Evolutionary conservation across 1,284 basidiomycete genomes (phyloP), one percentile per base, ranked within the genome.

Genomic region (Tilletia setariae): DNA sequence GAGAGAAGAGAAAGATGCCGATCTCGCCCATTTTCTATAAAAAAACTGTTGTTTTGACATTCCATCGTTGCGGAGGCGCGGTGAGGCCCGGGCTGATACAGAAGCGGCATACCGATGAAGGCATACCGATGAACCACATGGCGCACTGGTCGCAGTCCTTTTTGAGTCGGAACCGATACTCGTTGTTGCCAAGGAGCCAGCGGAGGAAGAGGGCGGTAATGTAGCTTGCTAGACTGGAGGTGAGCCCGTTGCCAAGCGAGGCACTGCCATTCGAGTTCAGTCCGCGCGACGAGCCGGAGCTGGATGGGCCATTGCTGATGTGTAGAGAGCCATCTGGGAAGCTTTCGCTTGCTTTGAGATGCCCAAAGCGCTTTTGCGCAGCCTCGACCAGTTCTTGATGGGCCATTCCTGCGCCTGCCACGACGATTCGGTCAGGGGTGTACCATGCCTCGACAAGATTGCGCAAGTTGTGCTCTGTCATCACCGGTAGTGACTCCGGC

Each of bases 121-220:
- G n/a, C n/a, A n/a, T n/a, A n/a, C 88, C 87, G 63, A 91, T 89
- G 83, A 98, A 96, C 85, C 89, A 87, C 70, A 90, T 89, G 35
- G 93, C 87, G 56, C 96, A 90, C 19, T 93, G 90, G 73, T 94
- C 90, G 87, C 97, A 95, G 82, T 98, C 96, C 83, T 94, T 94
- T 85, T 95, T 95, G 78, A 98, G 84, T 65, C 93, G 87, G 83
- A 94, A 98, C 1, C 95, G 89, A 79, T 97, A 98, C 82, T 99
- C 96, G 85, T n/a, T n/a, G n/a, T n/a, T n/a, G n/a, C n/a, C n/a
- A n/a, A n/a, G n/a, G n/a, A n/a, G n/a, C n/a, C n/a, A n/a, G n/a
- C n/a, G n/a, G n/a, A n/a, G n/a, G n/a, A n/a, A n/a, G n/a, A n/a
- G n/a, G n/a, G n/a, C n/a, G n/a, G n/a, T n/a, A n/a, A n/a, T n/a